Percentiles rank a stretch among this genome's conserved stretches.
Evolutionary conservation across 169 alveolate species (phyloP).

Genomic region (Perkinsus olseni): DNA sequence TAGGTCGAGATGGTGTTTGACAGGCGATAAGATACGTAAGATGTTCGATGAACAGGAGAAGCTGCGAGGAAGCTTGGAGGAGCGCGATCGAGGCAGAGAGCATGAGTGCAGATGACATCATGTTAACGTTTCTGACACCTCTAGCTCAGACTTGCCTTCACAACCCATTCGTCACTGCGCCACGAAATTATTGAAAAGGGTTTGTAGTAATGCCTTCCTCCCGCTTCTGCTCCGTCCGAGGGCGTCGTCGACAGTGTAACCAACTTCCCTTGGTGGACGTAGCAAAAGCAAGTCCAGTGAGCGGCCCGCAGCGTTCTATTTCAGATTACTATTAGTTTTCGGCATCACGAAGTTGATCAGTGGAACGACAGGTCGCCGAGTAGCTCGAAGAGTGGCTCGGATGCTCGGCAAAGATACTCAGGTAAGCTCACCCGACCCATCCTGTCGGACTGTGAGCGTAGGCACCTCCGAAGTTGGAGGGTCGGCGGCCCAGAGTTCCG

Average conservation of each 20-base stretch:
- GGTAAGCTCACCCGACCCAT: background rate
- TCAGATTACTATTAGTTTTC: background rate
- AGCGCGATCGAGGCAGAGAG: background rate
- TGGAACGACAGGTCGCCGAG: background rate
- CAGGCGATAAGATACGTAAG: background rate
- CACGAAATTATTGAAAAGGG: background rate
- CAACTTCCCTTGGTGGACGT: background rate
- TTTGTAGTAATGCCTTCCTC: background rate
- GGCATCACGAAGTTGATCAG: background rate
- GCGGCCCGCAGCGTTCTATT: background rate
- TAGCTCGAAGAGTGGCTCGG: background rate
- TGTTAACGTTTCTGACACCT: background rate
- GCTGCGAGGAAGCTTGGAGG: background rate
- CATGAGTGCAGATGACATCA: background rate
- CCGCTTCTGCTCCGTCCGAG: background rate
- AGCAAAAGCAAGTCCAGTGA: background rate
- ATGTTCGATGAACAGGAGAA: background rate
- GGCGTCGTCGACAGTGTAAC: background rate
- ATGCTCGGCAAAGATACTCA: background rate
- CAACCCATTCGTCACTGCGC: background rate
- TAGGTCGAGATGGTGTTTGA: background rate
- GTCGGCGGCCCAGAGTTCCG: background rate
- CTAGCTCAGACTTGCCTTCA: background rate
- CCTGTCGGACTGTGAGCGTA: background rate
- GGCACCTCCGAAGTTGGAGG: background rate